Conservation (phyloP, 1,284 basidiomycete species). For the Tremellales sp. region DNA sequence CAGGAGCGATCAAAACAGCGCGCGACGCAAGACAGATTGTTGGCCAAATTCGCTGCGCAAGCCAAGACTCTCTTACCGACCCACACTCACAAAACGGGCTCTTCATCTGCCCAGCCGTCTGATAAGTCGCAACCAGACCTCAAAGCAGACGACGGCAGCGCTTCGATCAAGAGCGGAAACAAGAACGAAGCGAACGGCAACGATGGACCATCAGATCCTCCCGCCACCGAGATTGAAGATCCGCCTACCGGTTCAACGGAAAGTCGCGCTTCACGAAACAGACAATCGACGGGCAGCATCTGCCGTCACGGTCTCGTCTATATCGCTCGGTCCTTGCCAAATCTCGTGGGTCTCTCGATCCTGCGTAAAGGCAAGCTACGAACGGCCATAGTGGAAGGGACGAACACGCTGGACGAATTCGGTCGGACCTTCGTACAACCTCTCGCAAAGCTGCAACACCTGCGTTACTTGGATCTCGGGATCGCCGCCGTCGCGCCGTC, state of each 20-base stretch:
- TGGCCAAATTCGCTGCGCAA: neutral
- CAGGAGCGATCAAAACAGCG: neutral
- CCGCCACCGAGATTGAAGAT: too few species aligned
- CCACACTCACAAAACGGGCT: neutral
- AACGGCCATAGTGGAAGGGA: neutral
- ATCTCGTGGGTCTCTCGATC: neutral
- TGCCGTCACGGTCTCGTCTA: too few species aligned
- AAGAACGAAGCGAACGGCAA: too few species aligned
- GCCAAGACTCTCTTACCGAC: neutral
- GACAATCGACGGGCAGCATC: too few species aligned
- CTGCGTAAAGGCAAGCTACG: neutral
- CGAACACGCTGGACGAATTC: neutral
- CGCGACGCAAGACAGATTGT: neutral
- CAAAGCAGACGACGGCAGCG: neutral
- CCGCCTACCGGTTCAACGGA: too few species aligned
- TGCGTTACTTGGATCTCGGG: conserved; percentile 9
- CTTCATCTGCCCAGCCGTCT: neutral
- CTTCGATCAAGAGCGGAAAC: too few species aligned
- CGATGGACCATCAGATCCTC: too few species aligned
- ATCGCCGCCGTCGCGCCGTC: conserved; percentile 3
- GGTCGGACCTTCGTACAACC: neutral
- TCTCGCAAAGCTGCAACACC: conserved; percentile 1
- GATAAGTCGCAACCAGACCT: neutral
- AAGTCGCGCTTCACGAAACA: too few species aligned
- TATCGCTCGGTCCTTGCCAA: neutral